A percentile compares a stretch with the other conserved stretches of the same genome.
Conservation (phyloP, 768 basidiomycete genomes). For the Xerocomellus amylosporus region DNA sequence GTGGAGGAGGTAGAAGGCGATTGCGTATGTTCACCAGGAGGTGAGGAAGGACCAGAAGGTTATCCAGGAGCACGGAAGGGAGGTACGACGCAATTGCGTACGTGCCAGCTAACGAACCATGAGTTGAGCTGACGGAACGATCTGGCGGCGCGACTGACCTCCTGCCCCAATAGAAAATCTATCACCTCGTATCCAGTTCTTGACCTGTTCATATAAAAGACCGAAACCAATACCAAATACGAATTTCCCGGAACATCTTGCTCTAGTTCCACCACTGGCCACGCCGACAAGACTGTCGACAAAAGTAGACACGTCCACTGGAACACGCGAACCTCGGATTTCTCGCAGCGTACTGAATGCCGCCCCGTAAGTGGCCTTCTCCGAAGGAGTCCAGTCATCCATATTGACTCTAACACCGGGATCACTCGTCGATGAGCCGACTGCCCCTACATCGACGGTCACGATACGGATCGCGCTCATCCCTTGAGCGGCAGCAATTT, state of each 20-base stretch:
- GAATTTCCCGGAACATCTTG: constrained; percentile 36
- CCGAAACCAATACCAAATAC: constrained; percentile 48
- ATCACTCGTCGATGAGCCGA: constrained; percentile 30
- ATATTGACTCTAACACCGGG: constrained; percentile 47
- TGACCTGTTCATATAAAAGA: constrained; percentile 36
- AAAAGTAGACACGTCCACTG: constrained; percentile 56
- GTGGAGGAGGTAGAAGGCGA: constrained; percentile 51
- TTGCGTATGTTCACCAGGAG: constrained; percentile 61
- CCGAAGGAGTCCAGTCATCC: constrained; percentile 72
- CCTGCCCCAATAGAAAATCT: constrained; percentile 76
- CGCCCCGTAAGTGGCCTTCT: constrained; percentile 68
- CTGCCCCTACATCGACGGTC: constrained; percentile 68
- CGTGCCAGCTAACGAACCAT: constrained; percentile 52
- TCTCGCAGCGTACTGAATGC: constrained; percentile 56
- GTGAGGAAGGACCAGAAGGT: constrained; percentile 64
- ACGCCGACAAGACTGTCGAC: constrained; percentile 57
- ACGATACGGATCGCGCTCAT: constrained; percentile 55
- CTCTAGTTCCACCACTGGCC: constrained; percentile 52
- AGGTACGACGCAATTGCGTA: constrained; percentile 70
- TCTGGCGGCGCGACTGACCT: constrained; percentile 44
- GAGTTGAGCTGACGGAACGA: constrained; percentile 1
- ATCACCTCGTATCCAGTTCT: constrained; percentile 62
- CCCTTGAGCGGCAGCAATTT: constrained; percentile 65
- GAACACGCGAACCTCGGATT: constrained; percentile 45
- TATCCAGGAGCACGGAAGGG: constrained; percentile 61